Base-by-base conservation (phyloP, 345 rosid genomes). In the Barbarea vulgaris region DNA sequence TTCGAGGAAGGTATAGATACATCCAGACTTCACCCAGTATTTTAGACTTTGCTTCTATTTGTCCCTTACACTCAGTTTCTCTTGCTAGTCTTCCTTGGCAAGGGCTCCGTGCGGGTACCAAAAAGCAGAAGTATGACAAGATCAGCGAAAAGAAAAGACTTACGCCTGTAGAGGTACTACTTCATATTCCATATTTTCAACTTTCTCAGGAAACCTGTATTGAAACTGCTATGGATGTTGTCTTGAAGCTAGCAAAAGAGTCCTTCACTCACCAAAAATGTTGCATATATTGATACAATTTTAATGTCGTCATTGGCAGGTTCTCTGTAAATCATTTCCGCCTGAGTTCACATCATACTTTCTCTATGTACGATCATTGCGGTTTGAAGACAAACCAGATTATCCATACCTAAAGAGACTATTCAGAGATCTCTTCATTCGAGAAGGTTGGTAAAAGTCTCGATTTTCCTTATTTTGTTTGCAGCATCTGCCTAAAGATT, bases 41-140 rank as follows among this genome's bases (percentile, higher is more conserved):
- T 47, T 41, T 50, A 2, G 36, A 61, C 36, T 76, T 56, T 61
- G 19, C 41, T 61, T 57, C 22, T 24, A 21, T 73, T 56, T 51
- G 41, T 69, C 53, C 48, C 64, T 62, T 62, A 63, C 67, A n/a
- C 50, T 30, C 13, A 9, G 39, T 77, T 61, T 56, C 70, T 59
- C 73, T 76, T 74, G 64, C 75, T 85, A 95, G 99, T 79, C 96
- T 96, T 75, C 99, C 98, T 17, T 96, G 99, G 96, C 99, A 96
- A 82, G 97, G 98, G 46, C 70, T 96, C 76, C 94, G 88, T 76
- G 99, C 94, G 10, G 98, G 98, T 76, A 96, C 90, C 67, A 93
- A 96, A 82, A 96, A 96, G 86, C 99, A 96, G 84, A 96, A 96
- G 79, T 96, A 96, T 79, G 98, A 93, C 76, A 93, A 88, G 83